Conservation (phyloP, 208 protist genomes). For the Leishmania tarentolae region DNA sequence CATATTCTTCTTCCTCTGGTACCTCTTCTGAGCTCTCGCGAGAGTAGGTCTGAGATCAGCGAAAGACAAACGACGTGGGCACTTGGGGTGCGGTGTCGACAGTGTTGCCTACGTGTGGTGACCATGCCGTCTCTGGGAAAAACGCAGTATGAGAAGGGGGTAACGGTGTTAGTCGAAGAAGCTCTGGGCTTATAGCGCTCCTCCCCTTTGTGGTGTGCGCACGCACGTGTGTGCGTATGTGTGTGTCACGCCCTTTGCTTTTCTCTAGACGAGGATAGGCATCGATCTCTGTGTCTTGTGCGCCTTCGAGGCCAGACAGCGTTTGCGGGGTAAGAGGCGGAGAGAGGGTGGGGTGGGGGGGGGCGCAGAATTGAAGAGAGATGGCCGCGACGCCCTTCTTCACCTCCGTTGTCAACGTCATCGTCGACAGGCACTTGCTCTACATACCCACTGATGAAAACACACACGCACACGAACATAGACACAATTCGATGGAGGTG, state of each 20-base stretch:
- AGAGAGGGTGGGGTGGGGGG: not conserved
- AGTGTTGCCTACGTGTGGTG: not conserved
- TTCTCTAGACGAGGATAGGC: not conserved
- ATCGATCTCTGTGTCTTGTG: not conserved
- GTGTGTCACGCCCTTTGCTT: not conserved
- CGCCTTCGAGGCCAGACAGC: not conserved
- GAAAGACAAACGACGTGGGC: not conserved
- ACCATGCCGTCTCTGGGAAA: not conserved
- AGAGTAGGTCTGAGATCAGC: not conserved
- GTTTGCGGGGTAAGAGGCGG: not conserved
- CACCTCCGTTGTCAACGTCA: not conserved
- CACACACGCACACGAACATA: not conserved
- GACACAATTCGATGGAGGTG: no score
- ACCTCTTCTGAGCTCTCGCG: conserved; percentile 63
- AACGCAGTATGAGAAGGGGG: not conserved
- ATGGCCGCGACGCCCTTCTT: not conserved
- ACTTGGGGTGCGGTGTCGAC: not conserved
- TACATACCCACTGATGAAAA: not conserved
- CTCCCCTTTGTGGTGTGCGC: not conserved
- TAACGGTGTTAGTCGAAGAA: not conserved
- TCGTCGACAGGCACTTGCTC: not conserved
- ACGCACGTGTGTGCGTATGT: not conserved
- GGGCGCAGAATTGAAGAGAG: not conserved
- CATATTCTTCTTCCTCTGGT: conserved; percentile 82
- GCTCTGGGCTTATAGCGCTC: not conserved